Evolutionary conservation across 192 early-diverging fungal genomes (phyloP).

Genomic region (Tieghemiomyces parasiticus): DNA sequence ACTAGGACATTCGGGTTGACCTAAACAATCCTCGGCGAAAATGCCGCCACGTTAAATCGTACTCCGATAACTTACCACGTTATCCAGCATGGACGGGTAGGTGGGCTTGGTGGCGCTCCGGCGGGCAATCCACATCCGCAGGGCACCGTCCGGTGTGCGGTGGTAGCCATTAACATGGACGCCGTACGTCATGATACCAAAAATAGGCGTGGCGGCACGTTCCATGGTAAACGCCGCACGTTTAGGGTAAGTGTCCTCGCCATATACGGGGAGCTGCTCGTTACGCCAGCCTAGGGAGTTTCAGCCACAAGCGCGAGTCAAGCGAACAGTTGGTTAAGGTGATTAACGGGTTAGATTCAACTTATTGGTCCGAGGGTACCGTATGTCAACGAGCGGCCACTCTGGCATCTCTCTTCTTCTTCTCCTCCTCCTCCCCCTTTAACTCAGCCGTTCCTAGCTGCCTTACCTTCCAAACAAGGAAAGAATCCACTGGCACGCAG

Average conservation of each 20-base stretch:
- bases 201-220: constrained; percentile 54
- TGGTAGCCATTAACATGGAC: constrained; percentile 75
- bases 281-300: constrained; percentile 71
- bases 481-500: constrained; percentile 11
- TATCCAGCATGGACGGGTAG: constrained; percentile 71
- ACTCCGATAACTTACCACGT: constrained; percentile 32
- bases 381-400: too few species aligned
- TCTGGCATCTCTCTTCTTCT: too few species aligned
- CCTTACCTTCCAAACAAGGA: too few species aligned
- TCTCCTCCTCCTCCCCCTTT: too few species aligned
- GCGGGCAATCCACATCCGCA: constrained; percentile 79
- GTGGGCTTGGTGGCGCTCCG: constrained; percentile 68
- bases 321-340: constrained; percentile 12
- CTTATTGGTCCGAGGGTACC: too few species aligned
- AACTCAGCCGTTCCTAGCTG: too few species aligned
- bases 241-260: constrained; percentile 12
- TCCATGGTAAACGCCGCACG: constrained; percentile 52
- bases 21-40: background rate
- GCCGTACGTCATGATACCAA: constrained; percentile 79
- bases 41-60: constrained; percentile 8
- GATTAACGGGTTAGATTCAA: constrained; percentile 10
- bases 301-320: too few species aligned
- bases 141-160: constrained; percentile 13
- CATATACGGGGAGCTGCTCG: constrained; percentile 74
- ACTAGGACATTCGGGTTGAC: background rate